Base-by-base conservation (phyloP, 2,329 filamentous ascomycete genomes). In the Colletotrichum aenigma region DNA sequence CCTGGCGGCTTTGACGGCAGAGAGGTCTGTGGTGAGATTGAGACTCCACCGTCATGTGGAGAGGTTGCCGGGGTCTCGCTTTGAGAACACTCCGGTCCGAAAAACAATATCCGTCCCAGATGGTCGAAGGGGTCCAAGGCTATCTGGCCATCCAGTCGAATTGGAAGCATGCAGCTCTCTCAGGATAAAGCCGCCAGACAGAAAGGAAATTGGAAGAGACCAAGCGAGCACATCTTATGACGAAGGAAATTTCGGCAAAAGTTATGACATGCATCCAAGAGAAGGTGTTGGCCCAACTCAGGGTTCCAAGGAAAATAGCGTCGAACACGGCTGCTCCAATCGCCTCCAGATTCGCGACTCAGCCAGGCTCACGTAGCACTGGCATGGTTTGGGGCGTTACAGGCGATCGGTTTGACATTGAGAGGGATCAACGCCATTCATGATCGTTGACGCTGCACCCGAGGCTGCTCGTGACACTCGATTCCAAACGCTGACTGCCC, bases 401-500 rank as follows among this genome's bases (percentile, higher is more conserved):
- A 28, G 60, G 30, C 24, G 36, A 66, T 66, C 67, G 15, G 61
- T 62, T 34, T 55, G 28, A 30, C 28, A 36, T 66, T 52, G 36
- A 66, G 36, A 61, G 52, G 16, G 61, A 74, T 66, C 52, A 38
- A 66, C 61, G 30, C n/a, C 10, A 18, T 24, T 55, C 52, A 30
- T 24, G 48, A 62, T 15, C 13, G 60, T 16, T 61, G 64, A 13
- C 15, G 32, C 10, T 18, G 52, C 30, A 36, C n/a, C 71, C 71
- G 71, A 74, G 66, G 71, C 43, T 70, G 58, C 58, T 70, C 64
- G 43, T 74, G 66, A 70, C 43, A 64, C n/a, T 32, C 36, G 16
- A 73, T 28, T 32, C 16, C n/a, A 28, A 48, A 34, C 60, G 32
- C 48, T 66, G n/a, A 18, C 26, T 62, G 48, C 55, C 55, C 18